Base-by-base conservation (phyloP, 257 asterid species). In the Solanum ossicruentum region DNA sequence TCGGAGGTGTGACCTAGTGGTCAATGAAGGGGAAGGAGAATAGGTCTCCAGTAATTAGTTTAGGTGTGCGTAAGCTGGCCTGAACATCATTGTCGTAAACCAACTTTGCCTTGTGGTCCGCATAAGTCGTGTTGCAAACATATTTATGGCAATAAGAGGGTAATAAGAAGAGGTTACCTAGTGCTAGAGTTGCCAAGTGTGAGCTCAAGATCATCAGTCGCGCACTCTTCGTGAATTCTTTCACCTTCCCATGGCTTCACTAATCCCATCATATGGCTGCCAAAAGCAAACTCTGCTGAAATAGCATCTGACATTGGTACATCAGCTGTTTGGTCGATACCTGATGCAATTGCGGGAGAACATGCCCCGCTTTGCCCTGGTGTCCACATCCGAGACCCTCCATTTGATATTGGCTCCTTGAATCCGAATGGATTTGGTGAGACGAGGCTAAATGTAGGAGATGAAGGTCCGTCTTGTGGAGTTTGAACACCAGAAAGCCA, bases 191-290 rank as follows among this genome's bases (percentile, higher is more conserved):
- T 95, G 84, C 99, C 99, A 80, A 96, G 97, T 63, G 98, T 96
- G 73, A 96, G 97, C 92, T 93, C 98, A 6, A 96, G 99, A 81
- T 96, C 99, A 85, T 96, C 99, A 3, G 98, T 93, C 57, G 88
- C 93, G 82, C 98, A 93, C 73, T 96, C 99, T 51, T 96, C 99
- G 8, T 96, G 99, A 83, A 96, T 96, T 86, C 95, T 95, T 88
- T 96, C 99, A 4, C 99, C 99, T 92, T 96, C 98, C 99, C 99
- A 96, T 17, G 99, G 91, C 83, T 92, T 96, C 86, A 96, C 99
- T 45, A 96, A 80, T 49, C 98, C 98, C 88, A 47, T 89, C 17
- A 87, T 67, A 75, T 89, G 94, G 88, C 90, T 89, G 12, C 98
- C 97, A 84, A 96, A 96, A 23, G 98, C 98, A 89, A 95, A 96